Evolutionary conservation across 345 rosid genomes (phyloP), one percentile per base, ranked within the genome.

Genomic region (Melaleuca quinquenervia): DNA sequence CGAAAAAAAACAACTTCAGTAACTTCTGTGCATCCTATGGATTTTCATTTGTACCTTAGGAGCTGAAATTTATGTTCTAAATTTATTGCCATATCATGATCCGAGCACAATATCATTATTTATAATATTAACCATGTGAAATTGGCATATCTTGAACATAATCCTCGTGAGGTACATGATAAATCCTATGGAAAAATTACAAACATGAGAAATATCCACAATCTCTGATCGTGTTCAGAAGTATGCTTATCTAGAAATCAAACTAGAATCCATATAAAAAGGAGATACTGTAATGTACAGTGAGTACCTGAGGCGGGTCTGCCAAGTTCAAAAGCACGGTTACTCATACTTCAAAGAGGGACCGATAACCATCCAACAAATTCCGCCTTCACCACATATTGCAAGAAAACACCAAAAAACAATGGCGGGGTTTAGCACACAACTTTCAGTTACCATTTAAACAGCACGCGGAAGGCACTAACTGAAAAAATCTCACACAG

Each of bases 271-370:
- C 78, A 18, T 36, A 70, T 18, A 8, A 41, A 36, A 70, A 32
- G 36, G 78, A 70, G 78, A 36, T 24, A 5, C 26, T 58, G 18
- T 76, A 62, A 82, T 29, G 44, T 76, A 49, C 45, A 5, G 22
- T 52, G 56, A 89, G 84, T 87, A 94, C 98, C 95, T 88, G 98
- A 94, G 89, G 89, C 82, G 87, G 91, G 84, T 86, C 89, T 90
- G 58, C 89, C 91, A 82, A 90, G 92, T 82, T 93, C 95, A 50
- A 90, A 86, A 15, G 82, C 86, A 84, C 88, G 92, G 87, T 87
- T n/a, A 87, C 90, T 96, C 97, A 94, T 94, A 85, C 91, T 94
- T 93, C 86, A 85, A 86, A 86, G 87, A 89, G 12, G 82, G 84
- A 86, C 90, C 87, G 85, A 83, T 88, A 86, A 88, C 88, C 90